These are phyloP conservation scores for Vaccinium myrtillus DNA, from an alignment of 148 eudicot genomes.

Conservation along the genomic window DNA sequence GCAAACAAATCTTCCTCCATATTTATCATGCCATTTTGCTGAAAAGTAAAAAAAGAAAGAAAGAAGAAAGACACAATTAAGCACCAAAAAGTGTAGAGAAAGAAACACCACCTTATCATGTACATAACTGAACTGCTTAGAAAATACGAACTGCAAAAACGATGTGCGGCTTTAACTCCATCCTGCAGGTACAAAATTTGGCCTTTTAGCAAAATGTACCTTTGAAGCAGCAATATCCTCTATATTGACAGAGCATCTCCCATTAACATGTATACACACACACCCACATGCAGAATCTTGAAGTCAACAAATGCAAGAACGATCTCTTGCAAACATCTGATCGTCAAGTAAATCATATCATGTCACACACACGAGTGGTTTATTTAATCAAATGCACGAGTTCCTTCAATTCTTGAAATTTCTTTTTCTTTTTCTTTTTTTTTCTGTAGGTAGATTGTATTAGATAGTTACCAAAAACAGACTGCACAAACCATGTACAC, in stretches of 20 bases:
- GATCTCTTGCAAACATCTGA: neutral
- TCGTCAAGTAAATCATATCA: constrained; percentile 1
- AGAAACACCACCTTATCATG: constrained; percentile 74
- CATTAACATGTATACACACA: neutral
- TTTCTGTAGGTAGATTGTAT: neutral
- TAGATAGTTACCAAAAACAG: neutral
- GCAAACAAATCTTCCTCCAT: constrained; percentile 4
- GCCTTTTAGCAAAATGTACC: constrained; percentile 3
- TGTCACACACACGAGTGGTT: neutral
- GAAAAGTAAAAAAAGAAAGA: neutral
- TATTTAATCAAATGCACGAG: neutral
- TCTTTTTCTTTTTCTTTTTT: neutral
- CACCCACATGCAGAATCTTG: neutral
- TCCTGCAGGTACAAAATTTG: constrained; percentile 41
- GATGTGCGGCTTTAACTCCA: constrained; percentile 81
- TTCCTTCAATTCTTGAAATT: neutral
- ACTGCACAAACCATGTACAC: neutral
- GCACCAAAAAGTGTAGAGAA: constrained; percentile 6
- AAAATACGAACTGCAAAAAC: constrained; percentile 71
- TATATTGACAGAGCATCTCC: neutral
- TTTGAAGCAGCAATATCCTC: constrained; percentile 11
- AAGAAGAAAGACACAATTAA: neutral
- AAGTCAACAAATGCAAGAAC: constrained; percentile 2
- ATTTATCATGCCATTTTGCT: neutral
- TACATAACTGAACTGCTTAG: constrained; percentile 92